Base-by-base conservation (phyloP, 2,329 filamentous ascomycete species). In the Pyrenophora tritici-repentis region DNA sequence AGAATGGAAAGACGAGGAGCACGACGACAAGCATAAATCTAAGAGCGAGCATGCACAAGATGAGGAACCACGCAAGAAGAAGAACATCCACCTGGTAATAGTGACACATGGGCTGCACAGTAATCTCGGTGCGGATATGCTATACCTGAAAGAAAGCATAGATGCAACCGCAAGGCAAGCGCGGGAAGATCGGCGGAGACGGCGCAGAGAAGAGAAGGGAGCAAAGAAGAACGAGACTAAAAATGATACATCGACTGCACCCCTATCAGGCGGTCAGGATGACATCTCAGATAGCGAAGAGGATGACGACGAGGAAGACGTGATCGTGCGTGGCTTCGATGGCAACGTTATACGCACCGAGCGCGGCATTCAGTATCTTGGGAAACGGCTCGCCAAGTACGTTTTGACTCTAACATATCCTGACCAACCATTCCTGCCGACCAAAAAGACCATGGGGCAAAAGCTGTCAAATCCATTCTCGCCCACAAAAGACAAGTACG, bases 91-190 rank as follows among this genome's bases (percentile, higher is more conserved):
- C 70, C 78, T 99, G 35, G 94, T 99, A 18, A 81, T 99, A 29
- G 76, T 99, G 42, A 97, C 94, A 0, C 94, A 99, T 76, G 94
- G 94, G 0, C 75, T 99, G 57, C 94, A 99, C 73, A 96, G 93
- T 74, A 99, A 99, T 71, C 81, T 97, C 10, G 91, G 94, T 4
- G 89, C 91, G 17, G 94, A 99, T 71, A 96, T 99, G 94, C 79
- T 99, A 16, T 99, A 90, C 70, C 77, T 99, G 72, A 99, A 99
- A 70, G 94, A 99, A 75, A 96, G 91, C 73, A 97, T 99, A 56
- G 94, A 99, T 75, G 85, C 86, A 22, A 86, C 90, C 2, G 88
- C 87, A 3, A 87, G 80, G 63, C 86, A 93, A 68, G 88, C 90
- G 22, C 86, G 87, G 62, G 77, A 85, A 42, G 87, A 90, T 71